phyloP scores from a whole-genome alignment of 2,329 filamentous ascomycete species.

The Fusarium sp. region DNA sequence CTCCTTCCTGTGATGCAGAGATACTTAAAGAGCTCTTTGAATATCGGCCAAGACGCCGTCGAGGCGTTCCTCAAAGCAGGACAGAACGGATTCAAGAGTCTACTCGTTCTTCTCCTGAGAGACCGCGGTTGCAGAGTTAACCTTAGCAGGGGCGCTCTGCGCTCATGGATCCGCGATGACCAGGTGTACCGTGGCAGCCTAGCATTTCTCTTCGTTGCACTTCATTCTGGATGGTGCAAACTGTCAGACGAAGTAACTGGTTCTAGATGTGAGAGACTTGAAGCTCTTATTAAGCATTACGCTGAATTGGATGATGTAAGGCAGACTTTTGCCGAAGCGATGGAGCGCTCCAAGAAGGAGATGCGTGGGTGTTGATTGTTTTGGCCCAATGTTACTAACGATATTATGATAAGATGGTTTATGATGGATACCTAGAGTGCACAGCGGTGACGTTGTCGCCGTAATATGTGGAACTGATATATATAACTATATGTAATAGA shows the following conservation, averaged over 20 bases:
- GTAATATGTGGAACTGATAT: neutral
- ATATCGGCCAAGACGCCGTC: constrained; percentile 16
- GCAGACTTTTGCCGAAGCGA: constrained; percentile 20
- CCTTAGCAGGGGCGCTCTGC: constrained; percentile 19
- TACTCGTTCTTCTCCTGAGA: constrained; percentile 20
- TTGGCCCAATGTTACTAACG: constrained; percentile 11
- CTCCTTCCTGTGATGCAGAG: constrained; percentile 23
- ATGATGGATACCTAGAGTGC: constrained; percentile 4
- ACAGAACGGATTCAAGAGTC: constrained; percentile 24
- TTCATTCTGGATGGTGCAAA: constrained; percentile 26
- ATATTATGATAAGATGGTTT: constrained; percentile 23
- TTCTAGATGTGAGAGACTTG: constrained; percentile 18
- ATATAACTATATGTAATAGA: constrained; percentile 12
- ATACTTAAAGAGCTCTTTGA: constrained; percentile 17
- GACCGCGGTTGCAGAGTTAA: constrained; percentile 24
- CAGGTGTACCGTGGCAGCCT: constrained; percentile 20
- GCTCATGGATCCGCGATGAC: constrained; percentile 27
- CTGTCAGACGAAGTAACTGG: constrained; percentile 12
- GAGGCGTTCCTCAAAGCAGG: constrained; percentile 27
- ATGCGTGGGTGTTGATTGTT: constrained; percentile 11
- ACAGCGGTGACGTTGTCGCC: constrained; percentile 10
- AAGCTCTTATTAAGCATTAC: constrained; percentile 21
- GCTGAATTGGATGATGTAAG: constrained; percentile 29
- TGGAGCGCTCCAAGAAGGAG: constrained; percentile 30
- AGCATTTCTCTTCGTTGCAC: constrained; percentile 27